Percentiles rank a stretch among this genome's conserved stretches.
These are phyloP conservation scores for Clavispora fructus DNA, from an alignment of 805 yeast genomes.

Conservation along the genomic window DNA sequence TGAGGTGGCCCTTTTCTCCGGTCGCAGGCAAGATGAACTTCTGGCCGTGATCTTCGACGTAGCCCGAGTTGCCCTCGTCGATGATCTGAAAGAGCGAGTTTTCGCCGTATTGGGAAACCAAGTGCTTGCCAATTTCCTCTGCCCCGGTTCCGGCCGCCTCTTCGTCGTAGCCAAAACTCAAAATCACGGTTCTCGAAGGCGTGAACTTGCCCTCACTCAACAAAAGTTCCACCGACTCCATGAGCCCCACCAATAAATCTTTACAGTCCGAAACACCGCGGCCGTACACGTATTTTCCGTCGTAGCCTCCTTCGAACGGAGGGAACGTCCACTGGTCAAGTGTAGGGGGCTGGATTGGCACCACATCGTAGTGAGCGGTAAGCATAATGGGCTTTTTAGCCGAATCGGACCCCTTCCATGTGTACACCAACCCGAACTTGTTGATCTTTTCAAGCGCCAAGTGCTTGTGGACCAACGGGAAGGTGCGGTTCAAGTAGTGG, in stretches of 20 bases:
- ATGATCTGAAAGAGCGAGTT: slow-evolving; percentile 40
- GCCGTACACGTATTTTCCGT: slow-evolving; percentile 43
- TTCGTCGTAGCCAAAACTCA: slow-evolving; percentile 50
- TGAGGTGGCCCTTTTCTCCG: slow-evolving; percentile 45
- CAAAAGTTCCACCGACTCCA: slow-evolving; percentile 33
- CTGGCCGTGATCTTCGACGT: slow-evolving; percentile 21
- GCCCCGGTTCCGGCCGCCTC: slow-evolving; percentile 43
- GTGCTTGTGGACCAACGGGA: slow-evolving; percentile 48
- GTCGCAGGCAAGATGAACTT: slow-evolving; percentile 30
- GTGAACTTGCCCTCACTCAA: slow-evolving; percentile 26
- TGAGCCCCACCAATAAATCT: slow-evolving; percentile 37
- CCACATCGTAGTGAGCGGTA: slow-evolving; percentile 79
- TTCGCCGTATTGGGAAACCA: slow-evolving; percentile 35
- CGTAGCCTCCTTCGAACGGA: slow-evolving; percentile 58
- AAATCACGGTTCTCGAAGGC: slow-evolving; percentile 40
- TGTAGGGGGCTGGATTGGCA: slow-evolving; percentile 63
- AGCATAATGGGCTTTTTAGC: slow-evolving; percentile 62
- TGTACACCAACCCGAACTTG: slow-evolving; percentile 56
- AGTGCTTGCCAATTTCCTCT: slow-evolving; percentile 25
- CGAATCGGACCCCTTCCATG: slow-evolving; percentile 53
- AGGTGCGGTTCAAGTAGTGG: slow-evolving; percentile 45
- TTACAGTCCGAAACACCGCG: slow-evolving; percentile 38
- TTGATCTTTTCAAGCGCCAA: slow-evolving; percentile 47
- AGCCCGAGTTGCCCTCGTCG: slow-evolving; percentile 33
- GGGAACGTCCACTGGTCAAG: slow-evolving; percentile 56